phyloP scores from a whole-genome alignment of 768 basidiomycete species.

The Tylopilus sp. region DNA sequence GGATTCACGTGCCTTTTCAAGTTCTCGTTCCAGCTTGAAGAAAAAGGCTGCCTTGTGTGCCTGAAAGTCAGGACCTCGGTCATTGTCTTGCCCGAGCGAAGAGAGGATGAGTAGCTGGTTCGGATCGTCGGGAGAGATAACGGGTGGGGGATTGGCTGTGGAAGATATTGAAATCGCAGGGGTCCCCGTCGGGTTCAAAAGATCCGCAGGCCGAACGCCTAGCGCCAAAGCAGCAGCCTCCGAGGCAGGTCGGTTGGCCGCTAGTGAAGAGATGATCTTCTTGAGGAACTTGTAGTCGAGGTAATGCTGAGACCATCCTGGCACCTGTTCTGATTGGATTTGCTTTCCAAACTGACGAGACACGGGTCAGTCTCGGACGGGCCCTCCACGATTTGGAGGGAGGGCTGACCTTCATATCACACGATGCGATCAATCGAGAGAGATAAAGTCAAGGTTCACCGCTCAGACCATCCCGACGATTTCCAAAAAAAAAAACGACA shows the following conservation, averaged over 20 bases:
- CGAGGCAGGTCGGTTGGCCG: constrained; percentile 83
- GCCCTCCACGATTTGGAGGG: neutral
- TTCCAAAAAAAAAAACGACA: constrained; percentile 15
- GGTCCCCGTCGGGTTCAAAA: constrained; percentile 34
- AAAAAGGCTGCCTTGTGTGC: constrained; percentile 98
- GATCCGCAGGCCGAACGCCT: constrained; percentile 69
- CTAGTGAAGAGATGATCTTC: constrained; percentile 96
- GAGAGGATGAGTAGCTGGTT: constrained; percentile 59
- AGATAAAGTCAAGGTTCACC: constrained; percentile 9
- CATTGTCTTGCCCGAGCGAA: constrained; percentile 60
- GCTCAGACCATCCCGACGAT: constrained; percentile 28
- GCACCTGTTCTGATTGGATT: constrained; percentile 92
- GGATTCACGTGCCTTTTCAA: constrained; percentile 76
- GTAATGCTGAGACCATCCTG: constrained; percentile 95
- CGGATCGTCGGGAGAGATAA: constrained; percentile 36
- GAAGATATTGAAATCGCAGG: constrained; percentile 30
- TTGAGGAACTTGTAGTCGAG: constrained; percentile 98
- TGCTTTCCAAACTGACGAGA: constrained; percentile 91
- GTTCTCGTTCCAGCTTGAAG: constrained; percentile 95
- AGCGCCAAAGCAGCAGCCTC: constrained; percentile 86
- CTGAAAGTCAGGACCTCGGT: constrained; percentile 81
- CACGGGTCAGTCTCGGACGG: neutral
- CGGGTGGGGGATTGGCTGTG: constrained; percentile 9
- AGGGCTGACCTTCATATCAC: constrained; percentile 31
- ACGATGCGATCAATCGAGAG: constrained; percentile 7